Conservation (phyloP, 2,329 filamentous ascomycete species). For the Talaromyces atroroseus region DNA sequence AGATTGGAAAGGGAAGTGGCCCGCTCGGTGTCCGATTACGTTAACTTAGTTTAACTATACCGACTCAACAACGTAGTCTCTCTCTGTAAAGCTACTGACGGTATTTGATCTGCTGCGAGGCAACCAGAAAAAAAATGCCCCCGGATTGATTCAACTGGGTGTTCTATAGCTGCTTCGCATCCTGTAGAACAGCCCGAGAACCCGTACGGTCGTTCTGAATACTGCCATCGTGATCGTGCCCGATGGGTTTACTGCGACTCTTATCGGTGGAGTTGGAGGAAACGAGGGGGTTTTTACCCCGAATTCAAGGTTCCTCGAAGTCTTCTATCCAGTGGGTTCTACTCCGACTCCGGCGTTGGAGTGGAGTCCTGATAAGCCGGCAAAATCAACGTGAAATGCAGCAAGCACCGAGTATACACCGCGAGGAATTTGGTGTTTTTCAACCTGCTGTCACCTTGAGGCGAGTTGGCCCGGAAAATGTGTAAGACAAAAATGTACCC, state of each 20-base stretch:
- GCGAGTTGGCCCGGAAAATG: conserved; percentile 1
- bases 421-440: not conserved
- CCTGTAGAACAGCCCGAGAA: conserved; percentile 8
- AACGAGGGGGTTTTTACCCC: conserved; percentile 7
- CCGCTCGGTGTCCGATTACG: too few species aligned
- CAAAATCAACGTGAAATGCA: conserved; percentile 1
- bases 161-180: conserved; percentile 10
- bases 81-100: too few species aligned
- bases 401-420: not conserved
- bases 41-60: too few species aligned
- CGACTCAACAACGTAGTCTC: too few species aligned
- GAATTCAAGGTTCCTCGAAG: conserved; percentile 1
- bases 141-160: too few species aligned
- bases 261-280: too few species aligned
- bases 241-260: conserved; percentile 37
- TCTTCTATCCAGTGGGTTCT: too few species aligned
- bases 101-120: too few species aligned
- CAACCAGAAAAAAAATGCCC: too few species aligned
- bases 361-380: not conserved
- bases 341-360: conserved; percentile 4
- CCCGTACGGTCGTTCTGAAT: conserved; percentile 9
- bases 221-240: conserved; percentile 56
- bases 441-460: not conserved
- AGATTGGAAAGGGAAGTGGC: too few species aligned
- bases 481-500: conserved; percentile 7